Conservation (phyloP, 805 yeast genomes). For the Candida ulmi region DNA sequence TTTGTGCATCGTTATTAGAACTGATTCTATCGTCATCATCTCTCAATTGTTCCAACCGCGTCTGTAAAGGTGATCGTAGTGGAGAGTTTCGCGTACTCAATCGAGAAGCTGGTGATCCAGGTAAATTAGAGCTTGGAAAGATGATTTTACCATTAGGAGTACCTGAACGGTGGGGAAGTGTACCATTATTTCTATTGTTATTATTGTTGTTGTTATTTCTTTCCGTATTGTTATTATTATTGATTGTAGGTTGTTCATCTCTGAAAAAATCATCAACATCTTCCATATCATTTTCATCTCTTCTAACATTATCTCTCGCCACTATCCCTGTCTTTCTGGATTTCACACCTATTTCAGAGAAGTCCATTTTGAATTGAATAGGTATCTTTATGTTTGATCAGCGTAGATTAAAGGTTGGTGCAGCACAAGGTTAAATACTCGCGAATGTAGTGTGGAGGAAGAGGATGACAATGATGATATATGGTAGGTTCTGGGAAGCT, state of each 20-base stretch:
- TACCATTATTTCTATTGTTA: slow-evolving; percentile 7
- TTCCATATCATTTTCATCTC: slow-evolving; percentile 61
- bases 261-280: slow-evolving; percentile 63
- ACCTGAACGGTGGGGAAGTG: slow-evolving; percentile 1
- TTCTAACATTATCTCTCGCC: slow-evolving; percentile 39
- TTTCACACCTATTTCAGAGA: slow-evolving; percentile 46
- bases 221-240: neutral
- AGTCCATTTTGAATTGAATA: slow-evolving; percentile 28
- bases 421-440: no score
- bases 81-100: slow-evolving; percentile 6
- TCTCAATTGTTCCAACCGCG: slow-evolving; percentile 4
- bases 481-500: no score
- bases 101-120: slow-evolving; percentile 10
- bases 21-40: slow-evolving; percentile 5
- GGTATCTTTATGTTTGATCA: no score
- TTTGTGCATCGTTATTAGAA: slow-evolving; percentile 12
- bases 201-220: neutral
- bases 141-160: slow-evolving; percentile 10
- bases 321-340: slow-evolving; percentile 64
- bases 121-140: slow-evolving; percentile 5
- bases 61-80: slow-evolving; percentile 13
- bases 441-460: no score
- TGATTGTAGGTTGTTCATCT: slow-evolving; percentile 35
- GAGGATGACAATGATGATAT: neutral
- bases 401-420: no score